These are phyloP conservation scores for Solanum piurae DNA, from an alignment of 257 asterid species.

Conservation along the genomic window DNA sequence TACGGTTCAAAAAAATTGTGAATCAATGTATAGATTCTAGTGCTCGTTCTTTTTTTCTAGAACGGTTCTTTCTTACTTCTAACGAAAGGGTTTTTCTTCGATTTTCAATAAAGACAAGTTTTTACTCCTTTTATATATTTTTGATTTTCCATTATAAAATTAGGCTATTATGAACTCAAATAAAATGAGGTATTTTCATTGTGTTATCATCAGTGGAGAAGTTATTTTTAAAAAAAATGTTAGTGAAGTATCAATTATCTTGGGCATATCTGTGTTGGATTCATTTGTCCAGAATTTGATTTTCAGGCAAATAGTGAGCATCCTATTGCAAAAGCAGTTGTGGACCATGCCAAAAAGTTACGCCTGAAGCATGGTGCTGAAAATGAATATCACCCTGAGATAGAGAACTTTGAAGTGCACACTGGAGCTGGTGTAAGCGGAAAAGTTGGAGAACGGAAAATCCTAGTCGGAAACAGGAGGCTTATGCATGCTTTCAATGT, in stretches of 20 bases:
- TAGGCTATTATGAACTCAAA: not conserved
- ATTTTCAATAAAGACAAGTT: too few species aligned
- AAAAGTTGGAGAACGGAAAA: constrained; percentile 48
- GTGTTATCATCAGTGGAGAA: not conserved
- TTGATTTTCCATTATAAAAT: not conserved
- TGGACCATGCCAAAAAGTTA: constrained; percentile 64
- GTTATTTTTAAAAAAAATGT: not conserved
- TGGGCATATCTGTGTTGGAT: not conserved
- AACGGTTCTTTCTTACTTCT: too few species aligned
- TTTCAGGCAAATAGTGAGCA: constrained; percentile 88
- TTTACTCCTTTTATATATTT: too few species aligned
- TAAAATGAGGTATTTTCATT: not conserved
- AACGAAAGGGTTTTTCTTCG: too few species aligned
- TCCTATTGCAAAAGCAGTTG: constrained; percentile 91
- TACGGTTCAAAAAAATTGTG: too few species aligned
- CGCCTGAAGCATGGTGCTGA: constrained; percentile 28
- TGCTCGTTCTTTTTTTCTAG: too few species aligned
- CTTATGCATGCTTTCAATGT: constrained; percentile 54
- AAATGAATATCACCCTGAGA: constrained; percentile 41
- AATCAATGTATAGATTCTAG: too few species aligned
- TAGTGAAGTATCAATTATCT: not conserved
- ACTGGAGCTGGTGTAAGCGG: constrained; percentile 91
- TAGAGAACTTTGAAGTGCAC: constrained; percentile 80
- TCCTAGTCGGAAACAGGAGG: constrained; percentile 79
- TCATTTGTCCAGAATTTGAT: not conserved